Conservation (phyloP, 208 protist species). For the Leishmania martiniquensis region DNA sequence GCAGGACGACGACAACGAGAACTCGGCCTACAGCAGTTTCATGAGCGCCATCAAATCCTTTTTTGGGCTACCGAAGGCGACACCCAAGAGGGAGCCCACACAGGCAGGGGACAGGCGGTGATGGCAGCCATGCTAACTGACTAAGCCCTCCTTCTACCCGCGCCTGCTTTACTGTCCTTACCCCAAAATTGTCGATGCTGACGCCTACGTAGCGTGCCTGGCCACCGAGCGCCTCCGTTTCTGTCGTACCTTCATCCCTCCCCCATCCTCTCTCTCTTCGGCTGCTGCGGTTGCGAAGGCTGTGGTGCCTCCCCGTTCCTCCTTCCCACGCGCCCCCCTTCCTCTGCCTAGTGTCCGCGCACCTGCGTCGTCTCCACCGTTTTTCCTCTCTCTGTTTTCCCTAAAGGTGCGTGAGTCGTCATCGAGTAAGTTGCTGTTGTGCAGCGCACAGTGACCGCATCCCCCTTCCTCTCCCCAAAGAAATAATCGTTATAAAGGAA, state of each 20-base stretch:
- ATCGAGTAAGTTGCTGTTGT: neutral
- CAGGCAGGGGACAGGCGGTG: neutral
- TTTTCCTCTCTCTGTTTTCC: neutral
- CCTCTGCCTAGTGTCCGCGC: too few species aligned
- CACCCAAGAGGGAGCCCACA: neutral
- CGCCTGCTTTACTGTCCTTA: neutral
- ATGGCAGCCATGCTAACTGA: too few species aligned
- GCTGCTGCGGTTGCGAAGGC: neutral
- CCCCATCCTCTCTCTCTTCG: too few species aligned
- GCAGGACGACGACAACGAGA: constrained; percentile 87
- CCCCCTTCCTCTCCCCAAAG: too few species aligned
- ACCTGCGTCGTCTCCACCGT: neutral
- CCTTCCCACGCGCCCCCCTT: too few species aligned
- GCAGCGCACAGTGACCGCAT: neutral
- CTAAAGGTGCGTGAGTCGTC: neutral
- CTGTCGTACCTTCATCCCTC: too few species aligned
- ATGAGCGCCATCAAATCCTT: constrained; percentile 65
- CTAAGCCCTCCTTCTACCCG: neutral
- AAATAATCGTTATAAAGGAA: too few species aligned
- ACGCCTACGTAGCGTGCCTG: neutral
- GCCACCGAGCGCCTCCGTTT: too few species aligned
- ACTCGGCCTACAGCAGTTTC: constrained; percentile 32
- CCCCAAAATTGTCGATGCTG: neutral
- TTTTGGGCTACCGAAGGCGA: constrained; percentile 38
- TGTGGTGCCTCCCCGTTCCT: neutral